A percentile compares a stretch with the other conserved stretches of the same genome.
Conservation (phyloP, 345 rosid species). For the Brassica incana region DNA sequence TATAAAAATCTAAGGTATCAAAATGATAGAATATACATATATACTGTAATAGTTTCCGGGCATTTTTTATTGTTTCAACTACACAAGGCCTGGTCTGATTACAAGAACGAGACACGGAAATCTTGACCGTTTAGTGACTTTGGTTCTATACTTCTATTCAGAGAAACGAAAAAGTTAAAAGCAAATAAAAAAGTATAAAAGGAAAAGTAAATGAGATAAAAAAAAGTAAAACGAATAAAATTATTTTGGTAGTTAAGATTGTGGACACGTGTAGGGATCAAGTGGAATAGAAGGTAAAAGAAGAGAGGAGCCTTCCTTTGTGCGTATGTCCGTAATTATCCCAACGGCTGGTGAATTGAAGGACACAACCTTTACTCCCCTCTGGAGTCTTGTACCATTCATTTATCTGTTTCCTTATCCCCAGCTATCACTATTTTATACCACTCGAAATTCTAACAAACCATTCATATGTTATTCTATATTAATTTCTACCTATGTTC, state of each 20-base stretch:
- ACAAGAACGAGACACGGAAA: neutral
- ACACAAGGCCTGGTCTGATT: neutral
- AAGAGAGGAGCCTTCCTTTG: constrained; percentile 32
- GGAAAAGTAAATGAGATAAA: neutral
- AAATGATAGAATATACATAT: too few relatives aligned
- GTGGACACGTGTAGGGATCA: constrained; percentile 3
- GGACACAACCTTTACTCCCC: constrained; percentile 19
- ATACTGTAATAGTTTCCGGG: neutral
- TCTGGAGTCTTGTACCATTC: neutral
- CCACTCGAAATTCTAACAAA: neutral
- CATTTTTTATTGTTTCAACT: neutral
- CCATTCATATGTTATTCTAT: neutral
- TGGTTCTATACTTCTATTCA: neutral
- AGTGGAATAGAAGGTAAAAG: neutral
- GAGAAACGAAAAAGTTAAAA: neutral
- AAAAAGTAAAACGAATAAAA: neutral
- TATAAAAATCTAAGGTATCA: neutral
- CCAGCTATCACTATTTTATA: neutral
- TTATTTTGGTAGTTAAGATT: neutral
- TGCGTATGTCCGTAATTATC: constrained; percentile 39
- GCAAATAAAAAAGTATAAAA: constrained; percentile 9
- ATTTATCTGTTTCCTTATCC: constrained; percentile 15
- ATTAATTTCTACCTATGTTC: neutral
- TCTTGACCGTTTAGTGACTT: constrained; percentile 25
- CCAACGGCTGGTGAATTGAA: constrained; percentile 17